A percentile compares a stretch with the other conserved stretches of the same genome.
These are phyloP conservation scores for Candida freyschussii DNA, from an alignment of 1,139 yeast genomes.

Conservation along the genomic window DNA sequence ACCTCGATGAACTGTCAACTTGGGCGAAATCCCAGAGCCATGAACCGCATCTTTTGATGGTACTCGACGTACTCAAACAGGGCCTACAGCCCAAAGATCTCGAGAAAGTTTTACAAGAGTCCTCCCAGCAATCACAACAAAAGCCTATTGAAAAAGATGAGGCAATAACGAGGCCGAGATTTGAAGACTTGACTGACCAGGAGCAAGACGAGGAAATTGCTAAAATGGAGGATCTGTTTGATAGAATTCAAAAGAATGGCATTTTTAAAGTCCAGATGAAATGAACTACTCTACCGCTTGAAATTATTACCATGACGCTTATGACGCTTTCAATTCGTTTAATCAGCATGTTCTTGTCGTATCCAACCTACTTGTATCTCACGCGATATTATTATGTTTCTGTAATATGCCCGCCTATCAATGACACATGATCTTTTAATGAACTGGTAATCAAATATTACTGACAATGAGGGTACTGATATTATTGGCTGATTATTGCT, in stretches of 20 bases:
- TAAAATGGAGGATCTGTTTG: conserved; percentile 44
- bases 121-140: conserved; percentile 7
- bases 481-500: too few relatives aligned
- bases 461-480: too few relatives aligned
- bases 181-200: conserved; percentile 39
- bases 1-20: conserved; percentile 11
- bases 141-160: background rate
- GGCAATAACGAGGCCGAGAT: conserved; percentile 12
- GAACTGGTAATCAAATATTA: too few relatives aligned
- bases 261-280: conserved; percentile 39
- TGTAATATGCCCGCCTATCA: too few relatives aligned
- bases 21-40: too few relatives aligned
- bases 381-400: too few relatives aligned
- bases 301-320: too few relatives aligned
- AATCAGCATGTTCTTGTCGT: too few relatives aligned
- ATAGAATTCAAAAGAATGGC: conserved; percentile 44
- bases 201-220: conserved; percentile 54
- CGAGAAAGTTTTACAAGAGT: conserved; percentile 3
- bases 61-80: conserved; percentile 11
- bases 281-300: too few relatives aligned
- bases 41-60: conserved; percentile 18
- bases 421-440: too few relatives aligned
- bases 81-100: conserved; percentile 2
- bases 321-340: too few relatives aligned
- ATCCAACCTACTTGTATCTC: too few relatives aligned